These are phyloP conservation scores for Solanum lycopersicoides DNA, from an alignment of 257 asterid genomes.

Conservation along the genomic window DNA sequence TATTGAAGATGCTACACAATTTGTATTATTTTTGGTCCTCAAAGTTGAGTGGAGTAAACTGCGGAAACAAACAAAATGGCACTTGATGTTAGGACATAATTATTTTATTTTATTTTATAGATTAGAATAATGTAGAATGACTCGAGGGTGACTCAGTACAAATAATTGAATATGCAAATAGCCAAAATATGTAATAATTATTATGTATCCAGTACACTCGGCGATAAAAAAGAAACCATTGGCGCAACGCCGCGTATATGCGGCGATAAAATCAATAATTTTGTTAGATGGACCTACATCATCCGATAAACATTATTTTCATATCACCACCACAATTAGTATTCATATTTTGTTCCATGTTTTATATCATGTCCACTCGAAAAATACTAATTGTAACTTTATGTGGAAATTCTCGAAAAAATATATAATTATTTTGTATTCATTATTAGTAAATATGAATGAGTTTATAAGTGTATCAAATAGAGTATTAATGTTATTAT, in stretches of 20 bases:
- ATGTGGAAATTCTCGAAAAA: no score
- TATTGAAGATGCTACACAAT: no score
- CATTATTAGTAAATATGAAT: no score
- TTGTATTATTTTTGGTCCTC: not conserved
- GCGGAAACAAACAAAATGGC: not conserved
- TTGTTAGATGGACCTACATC: not conserved
- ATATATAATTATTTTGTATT: no score
- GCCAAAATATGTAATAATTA: not conserved
- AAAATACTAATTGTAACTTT: not conserved
- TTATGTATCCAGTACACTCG: not conserved
- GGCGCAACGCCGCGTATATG: not conserved
- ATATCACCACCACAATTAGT: not conserved
- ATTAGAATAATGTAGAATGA: not conserved
- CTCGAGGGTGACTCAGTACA: not conserved
- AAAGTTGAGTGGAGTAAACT: not conserved
- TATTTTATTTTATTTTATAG: not conserved
- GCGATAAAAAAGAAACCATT: not conserved
- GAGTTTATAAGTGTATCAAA: no score
- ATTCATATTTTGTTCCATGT: not conserved
- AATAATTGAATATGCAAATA: not conserved
- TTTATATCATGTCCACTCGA: not conserved
- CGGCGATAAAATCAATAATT: not conserved
- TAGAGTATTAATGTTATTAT: no score
- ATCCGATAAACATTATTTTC: not conserved
- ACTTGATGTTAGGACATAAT: not conserved